phyloP scores from a whole-genome alignment of 83 land plant species.

The Picea mariana region DNA sequence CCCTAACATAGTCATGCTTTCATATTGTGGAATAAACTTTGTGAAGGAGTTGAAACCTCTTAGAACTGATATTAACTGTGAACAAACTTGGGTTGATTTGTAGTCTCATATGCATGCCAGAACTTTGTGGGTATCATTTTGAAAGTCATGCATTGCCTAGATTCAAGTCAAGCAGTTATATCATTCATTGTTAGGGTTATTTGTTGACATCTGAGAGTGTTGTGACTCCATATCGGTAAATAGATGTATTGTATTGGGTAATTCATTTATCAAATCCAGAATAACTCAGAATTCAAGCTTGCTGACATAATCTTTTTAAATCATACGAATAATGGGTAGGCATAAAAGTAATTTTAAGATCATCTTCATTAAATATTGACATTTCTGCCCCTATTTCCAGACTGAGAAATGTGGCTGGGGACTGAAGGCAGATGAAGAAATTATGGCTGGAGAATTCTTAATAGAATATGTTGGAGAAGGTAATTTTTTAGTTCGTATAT shows the following conservation, averaged over 20 bases:
- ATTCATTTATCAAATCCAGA: background rate
- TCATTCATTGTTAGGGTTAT: background rate
- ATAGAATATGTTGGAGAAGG: conserved; percentile 97
- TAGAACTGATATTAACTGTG: too few relatives aligned
- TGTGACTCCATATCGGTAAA: background rate
- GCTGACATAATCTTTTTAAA: background rate
- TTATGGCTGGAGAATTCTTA: conserved; percentile 76
- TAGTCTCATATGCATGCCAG: background rate
- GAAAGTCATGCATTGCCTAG: background rate
- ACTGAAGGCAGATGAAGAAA: conserved; percentile 75
- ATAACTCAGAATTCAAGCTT: background rate
- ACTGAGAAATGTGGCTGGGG: conserved; percentile 91
- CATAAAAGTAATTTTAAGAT: background rate
- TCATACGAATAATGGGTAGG: background rate
- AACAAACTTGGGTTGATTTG: background rate
- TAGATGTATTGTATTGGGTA: background rate
- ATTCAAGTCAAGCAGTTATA: too few relatives aligned
- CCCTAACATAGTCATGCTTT: too few relatives aligned
- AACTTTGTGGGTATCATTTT: background rate
- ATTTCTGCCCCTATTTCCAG: conserved; percentile 30
- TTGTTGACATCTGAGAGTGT: background rate
- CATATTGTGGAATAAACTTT: background rate
- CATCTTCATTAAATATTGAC: background rate
- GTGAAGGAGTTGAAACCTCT: background rate
- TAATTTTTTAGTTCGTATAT: conserved; percentile 17